Base-by-base conservation (phyloP, 108 stramenopile genomes). In the Craspedostauros australis region DNA sequence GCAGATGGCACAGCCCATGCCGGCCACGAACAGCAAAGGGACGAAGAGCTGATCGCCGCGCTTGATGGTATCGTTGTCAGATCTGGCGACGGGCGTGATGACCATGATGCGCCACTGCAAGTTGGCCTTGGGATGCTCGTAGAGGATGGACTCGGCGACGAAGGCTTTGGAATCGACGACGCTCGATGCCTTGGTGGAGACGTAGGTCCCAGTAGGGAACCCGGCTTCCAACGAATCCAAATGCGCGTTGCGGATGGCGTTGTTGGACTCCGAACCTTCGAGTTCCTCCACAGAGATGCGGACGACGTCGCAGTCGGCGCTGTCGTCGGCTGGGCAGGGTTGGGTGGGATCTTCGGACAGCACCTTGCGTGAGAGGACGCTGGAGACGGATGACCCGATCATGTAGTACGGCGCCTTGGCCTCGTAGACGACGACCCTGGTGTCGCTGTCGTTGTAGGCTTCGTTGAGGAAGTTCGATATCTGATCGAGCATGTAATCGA, bases 61-160 rank as follows among this genome's bases (percentile, higher is more conserved):
- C 7, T 23, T 19, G 9, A 65, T 49, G 15, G 46, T 5, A 39
- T 65, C 64, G 15, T 7, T 14, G 14, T 23, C 47, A 5, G 15
- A 14, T 16, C 15, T 49, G 18, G 57, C 64, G 20, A 31, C 18
- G 14, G 64, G 64, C 7, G 16, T 37, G 18, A 38, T 49, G 2
- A 65, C 27, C 18, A 58, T 38, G 2, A 65, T 39, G 22, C 45
- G 39, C 64, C 64, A 65, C 5, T 6, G 3, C 11, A 65, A 26
- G 15, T 42, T 31, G 4, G 33, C 9, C 8, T 31, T 37, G 1
- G 34, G 8, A 5, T 24, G 22, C 4, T 57, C 55, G 23, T 45
- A 57, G 4, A 57, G 5, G 7, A 25, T n/a, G 15, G 55, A 57
- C 24, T 57, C 25, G 21, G 33, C 16, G 5, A 46, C 15, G 9